Conservation (phyloP, 1,284 basidiomycete species). For the Fereydounia khargensis region DNA sequence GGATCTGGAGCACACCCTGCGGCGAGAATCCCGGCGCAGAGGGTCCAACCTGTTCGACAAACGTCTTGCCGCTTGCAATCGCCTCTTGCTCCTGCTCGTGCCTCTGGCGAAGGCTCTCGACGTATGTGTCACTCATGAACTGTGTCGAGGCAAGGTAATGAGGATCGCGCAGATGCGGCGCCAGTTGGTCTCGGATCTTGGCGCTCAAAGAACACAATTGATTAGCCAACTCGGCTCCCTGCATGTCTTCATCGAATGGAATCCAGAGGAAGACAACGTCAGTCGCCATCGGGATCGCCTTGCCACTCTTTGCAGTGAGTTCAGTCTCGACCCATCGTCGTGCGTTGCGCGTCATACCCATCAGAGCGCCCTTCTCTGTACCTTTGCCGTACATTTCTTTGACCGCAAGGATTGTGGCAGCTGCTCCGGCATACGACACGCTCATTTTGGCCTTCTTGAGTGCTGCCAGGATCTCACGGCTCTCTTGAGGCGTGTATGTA, state of each 20-base stretch:
- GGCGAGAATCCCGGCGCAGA: constrained; percentile 21
- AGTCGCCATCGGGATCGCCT: constrained; percentile 12
- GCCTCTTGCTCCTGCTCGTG: too few relatives aligned
- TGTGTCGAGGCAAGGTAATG: too few relatives aligned
- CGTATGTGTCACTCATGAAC: too few relatives aligned
- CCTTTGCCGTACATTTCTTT: constrained; percentile 17
- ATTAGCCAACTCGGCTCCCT: too few relatives aligned
- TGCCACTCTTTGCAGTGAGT: too few relatives aligned
- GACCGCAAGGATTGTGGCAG: constrained; percentile 13
- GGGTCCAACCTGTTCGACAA: constrained; percentile 14
- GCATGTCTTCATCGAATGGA: too few relatives aligned
- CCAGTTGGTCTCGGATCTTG: too few relatives aligned
- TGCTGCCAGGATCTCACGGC: constrained; percentile 3
- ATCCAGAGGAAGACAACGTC: constrained; percentile 32
- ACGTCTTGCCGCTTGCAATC: too few relatives aligned
- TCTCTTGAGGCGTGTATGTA: constrained; percentile 1
- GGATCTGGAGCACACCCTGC: constrained; percentile 1
- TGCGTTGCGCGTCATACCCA: constrained; percentile 29
- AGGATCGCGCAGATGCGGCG: too few relatives aligned
- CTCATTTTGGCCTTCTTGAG: constrained; percentile 6
- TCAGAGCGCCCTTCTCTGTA: constrained; percentile 11
- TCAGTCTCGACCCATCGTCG: constrained; percentile 15
- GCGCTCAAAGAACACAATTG: too few relatives aligned
- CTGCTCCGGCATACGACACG: constrained; percentile 18
- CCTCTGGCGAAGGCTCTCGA: too few relatives aligned